Evolutionary conservation across 2,329 filamentous ascomycete species (phyloP).

Genomic region (Lasiodiplodia hormozganensis): DNA sequence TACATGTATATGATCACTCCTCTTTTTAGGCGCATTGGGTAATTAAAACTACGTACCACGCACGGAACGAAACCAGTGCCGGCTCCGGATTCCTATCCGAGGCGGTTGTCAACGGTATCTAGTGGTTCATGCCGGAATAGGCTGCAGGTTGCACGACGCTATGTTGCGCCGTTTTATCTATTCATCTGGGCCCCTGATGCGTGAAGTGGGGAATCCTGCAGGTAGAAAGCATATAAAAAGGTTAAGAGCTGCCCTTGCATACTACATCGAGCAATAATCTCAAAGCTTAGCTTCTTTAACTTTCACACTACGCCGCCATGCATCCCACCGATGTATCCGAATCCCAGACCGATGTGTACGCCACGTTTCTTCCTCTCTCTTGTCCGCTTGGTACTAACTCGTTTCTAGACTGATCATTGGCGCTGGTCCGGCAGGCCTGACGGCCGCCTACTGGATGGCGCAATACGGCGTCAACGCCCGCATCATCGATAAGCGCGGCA

Average conservation of each 20-base stretch:
- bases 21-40: neutral
- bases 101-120: neutral
- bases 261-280: neutral
- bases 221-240: neutral
- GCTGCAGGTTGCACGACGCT: neutral
- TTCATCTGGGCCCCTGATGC: neutral
- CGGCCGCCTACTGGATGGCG: slow-evolving; percentile 15
- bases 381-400: neutral
- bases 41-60: no score
- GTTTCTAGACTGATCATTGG: slow-evolving; percentile 1
- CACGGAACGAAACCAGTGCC: no score
- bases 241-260: no score
- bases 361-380: neutral
- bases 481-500: slow-evolving; percentile 62
- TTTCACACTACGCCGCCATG: neutral
- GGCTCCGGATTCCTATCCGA: no score
- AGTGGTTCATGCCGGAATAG: neutral
- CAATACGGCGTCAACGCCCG: slow-evolving; percentile 4
- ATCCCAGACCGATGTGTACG: neutral
- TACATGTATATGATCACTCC: neutral
- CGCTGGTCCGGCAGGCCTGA: neutral
- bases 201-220: no score
- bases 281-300: neutral
- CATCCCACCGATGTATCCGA: neutral
- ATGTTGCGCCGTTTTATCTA: neutral